These are phyloP conservation scores for Rhynchospora breviuscula DNA, from an alignment of 176 grass and related monocot species.

Conservation along the genomic window DNA sequence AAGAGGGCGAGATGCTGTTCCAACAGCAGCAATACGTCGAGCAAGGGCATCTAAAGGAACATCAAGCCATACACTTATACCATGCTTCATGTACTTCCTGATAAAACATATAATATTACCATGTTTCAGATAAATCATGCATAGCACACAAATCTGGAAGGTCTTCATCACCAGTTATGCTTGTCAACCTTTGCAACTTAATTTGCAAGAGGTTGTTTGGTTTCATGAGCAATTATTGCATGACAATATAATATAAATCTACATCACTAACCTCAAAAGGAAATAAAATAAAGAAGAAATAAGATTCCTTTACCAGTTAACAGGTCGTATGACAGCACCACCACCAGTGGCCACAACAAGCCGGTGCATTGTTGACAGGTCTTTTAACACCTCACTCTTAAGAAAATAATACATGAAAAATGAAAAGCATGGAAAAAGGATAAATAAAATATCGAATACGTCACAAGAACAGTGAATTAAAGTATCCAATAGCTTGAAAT, in stretches of 20 bases:
- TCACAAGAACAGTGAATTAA: background rate
- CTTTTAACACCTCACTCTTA: constrained; percentile 78
- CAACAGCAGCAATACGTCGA: constrained; percentile 68
- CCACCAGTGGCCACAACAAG: constrained; percentile 95
- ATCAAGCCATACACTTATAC: constrained; percentile 77
- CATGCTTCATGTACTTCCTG: constrained; percentile 90
- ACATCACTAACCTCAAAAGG: background rate
- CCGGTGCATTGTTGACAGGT: constrained; percentile 76
- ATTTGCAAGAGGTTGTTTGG: background rate
- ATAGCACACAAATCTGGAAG: background rate
- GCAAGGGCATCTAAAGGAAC: constrained; percentile 86
- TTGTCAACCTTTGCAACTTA: background rate
- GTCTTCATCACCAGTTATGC: background rate
- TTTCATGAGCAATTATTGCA: constrained; percentile 11
- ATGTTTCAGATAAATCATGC: constrained; percentile 1
- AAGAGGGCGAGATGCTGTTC: constrained; percentile 74
- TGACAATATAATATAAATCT: constrained; percentile 15
- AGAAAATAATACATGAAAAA: constrained; percentile 36
- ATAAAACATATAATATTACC: background rate
- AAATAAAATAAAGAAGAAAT: background rate
- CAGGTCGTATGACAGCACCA: constrained; percentile 79
- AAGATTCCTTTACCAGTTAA: constrained; percentile 68
- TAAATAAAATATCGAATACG: background rate
- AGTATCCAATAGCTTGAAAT: background rate
- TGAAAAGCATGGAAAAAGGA: background rate